Evolutionary conservation across 2,329 filamentous ascomycete species (phyloP).

Genomic region (Aspergillus costaricaensis): DNA sequence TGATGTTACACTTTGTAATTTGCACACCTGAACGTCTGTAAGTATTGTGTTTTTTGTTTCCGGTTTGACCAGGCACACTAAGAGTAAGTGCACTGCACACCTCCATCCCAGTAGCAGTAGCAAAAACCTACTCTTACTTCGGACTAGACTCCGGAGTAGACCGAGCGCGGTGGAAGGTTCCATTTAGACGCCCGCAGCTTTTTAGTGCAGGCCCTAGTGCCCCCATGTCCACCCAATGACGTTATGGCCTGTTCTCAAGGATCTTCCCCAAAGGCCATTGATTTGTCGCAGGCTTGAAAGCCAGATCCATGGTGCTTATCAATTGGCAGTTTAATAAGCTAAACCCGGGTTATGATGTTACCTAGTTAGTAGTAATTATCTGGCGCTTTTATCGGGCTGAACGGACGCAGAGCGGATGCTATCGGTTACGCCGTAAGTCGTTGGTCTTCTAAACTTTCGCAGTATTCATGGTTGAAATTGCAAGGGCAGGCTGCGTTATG

Average conservation of each 20-base stretch:
- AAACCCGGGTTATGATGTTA: background rate
- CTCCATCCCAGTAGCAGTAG: background rate
- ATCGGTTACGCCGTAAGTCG: background rate
- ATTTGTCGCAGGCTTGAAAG: background rate
- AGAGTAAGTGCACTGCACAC: background rate
- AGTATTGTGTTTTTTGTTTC: background rate
- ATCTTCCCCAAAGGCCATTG: background rate
- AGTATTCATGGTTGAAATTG: background rate
- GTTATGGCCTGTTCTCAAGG: background rate
- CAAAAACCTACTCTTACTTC: background rate
- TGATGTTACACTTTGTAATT: background rate
- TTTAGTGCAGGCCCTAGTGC: background rate
- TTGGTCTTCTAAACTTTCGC: too few relatives aligned
- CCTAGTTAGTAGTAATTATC: background rate
- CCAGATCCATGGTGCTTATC: slow-evolving; percentile 1
- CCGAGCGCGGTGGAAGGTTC: background rate
- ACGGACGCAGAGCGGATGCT: background rate
- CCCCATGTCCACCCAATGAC: background rate
- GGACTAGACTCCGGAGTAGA: background rate
- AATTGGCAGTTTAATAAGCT: background rate
- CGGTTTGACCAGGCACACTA: background rate
- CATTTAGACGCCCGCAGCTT: background rate
- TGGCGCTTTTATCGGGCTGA: background rate
- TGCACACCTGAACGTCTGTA: background rate
- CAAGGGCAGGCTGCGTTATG: background rate